Evolutionary conservation across 2,329 filamentous ascomycete species (phyloP).

Genomic region (Fusarium subglutinans): DNA sequence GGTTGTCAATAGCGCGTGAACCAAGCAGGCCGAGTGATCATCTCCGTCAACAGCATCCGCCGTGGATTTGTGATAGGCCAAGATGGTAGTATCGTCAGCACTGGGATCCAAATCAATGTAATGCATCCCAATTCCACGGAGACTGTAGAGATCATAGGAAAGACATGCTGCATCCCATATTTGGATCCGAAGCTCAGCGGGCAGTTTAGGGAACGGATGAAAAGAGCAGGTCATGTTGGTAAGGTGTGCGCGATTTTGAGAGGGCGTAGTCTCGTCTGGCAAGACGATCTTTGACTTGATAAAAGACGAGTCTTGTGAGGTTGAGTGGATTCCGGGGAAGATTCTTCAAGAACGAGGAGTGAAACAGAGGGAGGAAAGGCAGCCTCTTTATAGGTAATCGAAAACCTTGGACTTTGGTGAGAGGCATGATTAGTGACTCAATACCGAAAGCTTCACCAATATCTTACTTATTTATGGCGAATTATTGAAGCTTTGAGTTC

Average conservation of each 20-base stretch:
- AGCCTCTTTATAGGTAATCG: fast-evolving
- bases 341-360: background rate
- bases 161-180: background rate
- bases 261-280: too few species aligned
- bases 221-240: background rate
- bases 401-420: fast-evolving
- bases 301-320: background rate
- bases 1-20: background rate
- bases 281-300: fast-evolving
- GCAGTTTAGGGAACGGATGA: background rate
- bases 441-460: background rate
- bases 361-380: background rate
- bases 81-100: background rate
- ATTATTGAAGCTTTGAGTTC: background rate
- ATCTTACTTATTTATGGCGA: background rate
- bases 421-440: background rate
- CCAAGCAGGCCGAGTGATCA: background rate
- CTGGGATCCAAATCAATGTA: background rate
- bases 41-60: background rate
- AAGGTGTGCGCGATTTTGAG: background rate
- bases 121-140: fast-evolving
- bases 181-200: background rate
- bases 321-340: background rate
- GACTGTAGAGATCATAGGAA: fast-evolving
- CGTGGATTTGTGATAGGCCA: background rate